phyloP scores from a whole-genome alignment of 805 yeast species.

The Sugiyamaella valdiviana region DNA sequence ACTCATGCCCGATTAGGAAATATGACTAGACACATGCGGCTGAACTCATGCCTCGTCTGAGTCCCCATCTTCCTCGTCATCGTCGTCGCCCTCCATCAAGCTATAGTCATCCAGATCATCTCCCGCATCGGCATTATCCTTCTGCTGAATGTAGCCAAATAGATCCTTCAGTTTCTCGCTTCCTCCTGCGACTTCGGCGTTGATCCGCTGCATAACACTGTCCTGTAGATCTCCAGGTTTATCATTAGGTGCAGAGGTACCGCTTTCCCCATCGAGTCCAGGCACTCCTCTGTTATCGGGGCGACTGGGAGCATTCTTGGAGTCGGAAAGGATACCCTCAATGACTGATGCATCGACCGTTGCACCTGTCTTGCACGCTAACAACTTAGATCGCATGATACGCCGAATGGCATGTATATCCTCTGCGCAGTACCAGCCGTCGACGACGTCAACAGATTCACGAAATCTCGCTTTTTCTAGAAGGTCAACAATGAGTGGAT shows the following conservation, averaged over 20 bases:
- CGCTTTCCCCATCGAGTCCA: not conserved
- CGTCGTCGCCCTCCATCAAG: slow-evolving; percentile 36
- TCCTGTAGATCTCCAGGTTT: not conserved
- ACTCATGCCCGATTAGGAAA: not conserved
- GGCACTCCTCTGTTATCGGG: not conserved
- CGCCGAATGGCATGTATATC: slow-evolving; percentile 60
- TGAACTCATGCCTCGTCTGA: slow-evolving; percentile 4
- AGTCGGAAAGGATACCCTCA: not conserved
- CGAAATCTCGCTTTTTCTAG: slow-evolving; percentile 37
- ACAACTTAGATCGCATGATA: slow-evolving; percentile 66
- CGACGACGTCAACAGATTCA: slow-evolving; percentile 47
- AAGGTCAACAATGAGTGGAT: slow-evolving; percentile 49
- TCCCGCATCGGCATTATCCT: slow-evolving; percentile 22
- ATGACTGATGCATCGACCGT: not conserved
- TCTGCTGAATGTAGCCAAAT: slow-evolving; percentile 14
- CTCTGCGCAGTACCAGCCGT: slow-evolving; percentile 74
- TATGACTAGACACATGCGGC: not conserved
- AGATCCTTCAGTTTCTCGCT: slow-evolving; percentile 6
- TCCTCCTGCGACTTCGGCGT: slow-evolving; percentile 6
- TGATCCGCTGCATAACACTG: slow-evolving; percentile 3
- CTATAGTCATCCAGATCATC: slow-evolving; percentile 27
- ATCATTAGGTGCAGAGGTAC: not conserved
- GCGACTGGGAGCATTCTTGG: not conserved
- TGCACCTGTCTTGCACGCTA: slow-evolving; percentile 48
- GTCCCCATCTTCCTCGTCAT: slow-evolving; percentile 19